phyloP scores from a whole-genome alignment of 805 yeast species.

The Torulaspora microellipsoides region DNA sequence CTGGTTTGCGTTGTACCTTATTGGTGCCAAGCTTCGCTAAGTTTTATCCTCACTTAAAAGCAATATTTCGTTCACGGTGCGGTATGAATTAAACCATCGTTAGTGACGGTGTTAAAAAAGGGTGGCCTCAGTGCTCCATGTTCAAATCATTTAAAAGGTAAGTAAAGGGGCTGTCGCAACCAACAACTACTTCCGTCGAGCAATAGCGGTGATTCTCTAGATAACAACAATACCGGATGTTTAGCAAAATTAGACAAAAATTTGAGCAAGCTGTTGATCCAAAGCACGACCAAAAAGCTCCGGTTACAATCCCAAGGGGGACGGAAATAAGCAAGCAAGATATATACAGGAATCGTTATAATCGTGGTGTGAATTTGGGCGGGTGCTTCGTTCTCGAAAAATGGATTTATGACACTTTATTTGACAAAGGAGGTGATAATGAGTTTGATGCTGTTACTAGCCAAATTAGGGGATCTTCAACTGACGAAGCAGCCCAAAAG shows the following conservation, averaged over 20 bases:
- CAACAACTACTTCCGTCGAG: background rate
- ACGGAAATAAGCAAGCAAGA: conserved; percentile 39
- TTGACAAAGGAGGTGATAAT: conserved; percentile 52
- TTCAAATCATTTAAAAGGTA: no score
- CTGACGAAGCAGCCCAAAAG: conserved; percentile 47
- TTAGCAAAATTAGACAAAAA: conserved; percentile 23
- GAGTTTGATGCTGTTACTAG: conserved; percentile 71
- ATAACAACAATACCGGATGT: conserved; percentile 9
- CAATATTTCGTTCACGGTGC: no score
- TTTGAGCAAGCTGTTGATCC: conserved; percentile 17
- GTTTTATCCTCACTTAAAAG: no score
- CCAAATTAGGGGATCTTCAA: conserved; percentile 45
- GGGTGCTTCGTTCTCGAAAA: conserved; percentile 73
- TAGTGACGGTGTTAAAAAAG: no score
- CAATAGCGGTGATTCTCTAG: background rate
- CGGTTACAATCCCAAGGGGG: conserved; percentile 37
- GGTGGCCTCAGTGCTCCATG: no score
- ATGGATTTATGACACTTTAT: conserved; percentile 65
- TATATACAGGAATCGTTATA: conserved; percentile 55
- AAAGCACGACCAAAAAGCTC: background rate
- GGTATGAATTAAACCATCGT: background rate
- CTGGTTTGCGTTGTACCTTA: no score
- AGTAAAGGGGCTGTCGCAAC: no score
- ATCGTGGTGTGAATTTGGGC: conserved; percentile 85
- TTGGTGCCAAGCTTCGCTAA: no score